A percentile compares a stretch with the other conserved stretches of the same genome.
These are phyloP conservation scores for Terfezia claveryi DNA, from an alignment of 495 filamentous ascomycete species.

Conservation along the genomic window DNA sequence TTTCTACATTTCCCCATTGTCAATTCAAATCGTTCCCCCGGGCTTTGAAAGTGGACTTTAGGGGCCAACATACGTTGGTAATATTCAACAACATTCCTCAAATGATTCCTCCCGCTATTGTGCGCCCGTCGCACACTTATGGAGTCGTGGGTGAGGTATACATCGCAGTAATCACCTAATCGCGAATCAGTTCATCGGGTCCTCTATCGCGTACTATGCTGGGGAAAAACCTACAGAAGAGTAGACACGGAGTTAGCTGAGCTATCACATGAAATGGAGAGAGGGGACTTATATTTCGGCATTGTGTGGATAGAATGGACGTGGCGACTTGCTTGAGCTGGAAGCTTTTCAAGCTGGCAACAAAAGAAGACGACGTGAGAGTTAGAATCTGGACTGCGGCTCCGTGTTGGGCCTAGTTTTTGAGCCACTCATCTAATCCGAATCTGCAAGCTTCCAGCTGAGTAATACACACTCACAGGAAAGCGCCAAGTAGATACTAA, in stretches of 20 bases:
- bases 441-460: too few species aligned
- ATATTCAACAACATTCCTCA: constrained; percentile 93
- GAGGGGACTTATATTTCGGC: constrained; percentile 54
- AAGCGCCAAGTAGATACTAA: too few species aligned
- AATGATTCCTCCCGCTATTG: constrained; percentile 86
- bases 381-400: constrained; percentile 2
- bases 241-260: constrained; percentile 22
- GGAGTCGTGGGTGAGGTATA: constrained; percentile 98
- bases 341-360: not conserved
- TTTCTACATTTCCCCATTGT: constrained; percentile 34
- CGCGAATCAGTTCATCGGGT: constrained; percentile 4
- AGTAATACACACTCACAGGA: too few species aligned
- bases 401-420: too few species aligned
- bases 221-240: constrained; percentile 41
- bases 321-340: not conserved
- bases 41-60: too few species aligned
- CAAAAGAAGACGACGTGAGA: not conserved
- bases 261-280: not conserved
- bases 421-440: too few species aligned
- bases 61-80: constrained; percentile 51
- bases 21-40: not conserved
- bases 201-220: constrained; percentile 4
- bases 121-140: constrained; percentile 99
- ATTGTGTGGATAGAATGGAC: constrained; percentile 26
- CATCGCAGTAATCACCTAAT: constrained; percentile 96